A percentile compares a stretch with the other conserved stretches of the same genome.
phyloP scores from a whole-genome alignment of 768 basidiomycete genomes.

The Rhodotorula kratochvilovae region DNA sequence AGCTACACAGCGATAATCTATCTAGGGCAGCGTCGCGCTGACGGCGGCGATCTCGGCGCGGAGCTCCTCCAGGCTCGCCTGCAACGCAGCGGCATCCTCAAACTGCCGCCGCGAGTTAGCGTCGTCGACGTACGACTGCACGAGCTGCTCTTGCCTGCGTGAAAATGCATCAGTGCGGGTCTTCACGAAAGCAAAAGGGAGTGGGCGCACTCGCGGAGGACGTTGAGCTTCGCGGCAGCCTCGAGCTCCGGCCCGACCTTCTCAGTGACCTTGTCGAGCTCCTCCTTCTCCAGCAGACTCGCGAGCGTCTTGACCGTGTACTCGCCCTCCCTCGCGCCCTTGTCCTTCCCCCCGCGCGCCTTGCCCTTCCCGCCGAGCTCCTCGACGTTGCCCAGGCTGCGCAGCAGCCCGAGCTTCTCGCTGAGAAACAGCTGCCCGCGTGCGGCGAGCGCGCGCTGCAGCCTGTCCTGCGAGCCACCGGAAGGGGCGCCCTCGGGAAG shows the following conservation, averaged over 20 bases:
- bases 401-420: conserved; percentile 82
- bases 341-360: background rate
- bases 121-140: conserved; percentile 85
- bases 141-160: conserved; percentile 70
- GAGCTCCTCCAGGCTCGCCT: conserved; percentile 74
- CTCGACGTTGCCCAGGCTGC: conserved; percentile 48
- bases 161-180: background rate
- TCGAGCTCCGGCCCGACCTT: conserved; percentile 10
- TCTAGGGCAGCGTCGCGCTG: background rate
- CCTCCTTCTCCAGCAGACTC: conserved; percentile 29
- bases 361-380: conserved; percentile 10
- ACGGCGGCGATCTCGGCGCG: conserved; percentile 65
- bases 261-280: conserved; percentile 15
- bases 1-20: background rate
- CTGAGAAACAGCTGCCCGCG: conserved; percentile 76
- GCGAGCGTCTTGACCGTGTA: conserved; percentile 21
- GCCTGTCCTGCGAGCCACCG: conserved; percentile 71
- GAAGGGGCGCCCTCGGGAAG: conserved; percentile 43
- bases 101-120: conserved; percentile 87
- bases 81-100: conserved; percentile 84
- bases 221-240: conserved; percentile 31
- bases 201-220: conserved; percentile 39
- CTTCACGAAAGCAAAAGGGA: background rate
- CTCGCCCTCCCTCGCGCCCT: background rate
- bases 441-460: conserved; percentile 74